phyloP scores from a whole-genome alignment of 2,329 filamentous ascomycete genomes.

The Neofusicoccum kwambonambiense region DNA sequence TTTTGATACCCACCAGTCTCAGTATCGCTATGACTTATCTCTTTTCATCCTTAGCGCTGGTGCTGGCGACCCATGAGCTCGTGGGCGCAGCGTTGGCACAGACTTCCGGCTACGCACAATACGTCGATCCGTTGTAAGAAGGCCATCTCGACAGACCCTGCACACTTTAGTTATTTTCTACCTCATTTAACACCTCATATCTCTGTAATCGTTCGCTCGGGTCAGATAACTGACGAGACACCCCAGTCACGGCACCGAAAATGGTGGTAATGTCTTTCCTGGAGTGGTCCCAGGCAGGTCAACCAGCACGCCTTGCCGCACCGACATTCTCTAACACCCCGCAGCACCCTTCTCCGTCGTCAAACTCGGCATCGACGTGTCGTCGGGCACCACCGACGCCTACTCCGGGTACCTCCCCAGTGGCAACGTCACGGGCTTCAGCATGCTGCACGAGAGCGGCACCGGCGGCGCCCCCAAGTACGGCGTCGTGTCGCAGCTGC shows the following conservation, averaged over 20 bases:
- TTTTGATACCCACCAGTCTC: background rate
- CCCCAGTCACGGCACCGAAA: slow-evolving; percentile 27
- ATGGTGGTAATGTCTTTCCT: slow-evolving; percentile 38
- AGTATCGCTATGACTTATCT: background rate
- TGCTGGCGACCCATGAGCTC: background rate
- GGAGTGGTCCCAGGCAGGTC: slow-evolving; percentile 32
- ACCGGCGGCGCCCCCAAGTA: slow-evolving; percentile 37
- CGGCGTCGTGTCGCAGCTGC: slow-evolving; percentile 38
- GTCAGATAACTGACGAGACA: background rate
- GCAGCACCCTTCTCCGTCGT: slow-evolving; percentile 37
- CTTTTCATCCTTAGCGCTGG: background rate
- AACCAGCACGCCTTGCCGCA: background rate
- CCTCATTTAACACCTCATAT: too few relatives aligned
- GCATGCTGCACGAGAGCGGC: slow-evolving; percentile 36
- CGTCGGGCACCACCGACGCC: slow-evolving; percentile 31
- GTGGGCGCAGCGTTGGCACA: background rate
- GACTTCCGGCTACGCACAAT: slow-evolving; percentile 27
- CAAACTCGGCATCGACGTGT: slow-evolving; percentile 37
- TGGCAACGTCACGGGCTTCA: slow-evolving; percentile 36
- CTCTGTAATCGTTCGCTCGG: background rate
- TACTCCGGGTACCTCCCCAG: slow-evolving; percentile 36
- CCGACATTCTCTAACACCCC: background rate
- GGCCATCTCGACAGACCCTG: too few relatives aligned
- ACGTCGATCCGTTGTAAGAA: slow-evolving; percentile 38
- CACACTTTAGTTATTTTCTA: background rate